phyloP scores from a whole-genome alignment of 257 asterid species.

The Ajuga chamaepitys region DNA sequence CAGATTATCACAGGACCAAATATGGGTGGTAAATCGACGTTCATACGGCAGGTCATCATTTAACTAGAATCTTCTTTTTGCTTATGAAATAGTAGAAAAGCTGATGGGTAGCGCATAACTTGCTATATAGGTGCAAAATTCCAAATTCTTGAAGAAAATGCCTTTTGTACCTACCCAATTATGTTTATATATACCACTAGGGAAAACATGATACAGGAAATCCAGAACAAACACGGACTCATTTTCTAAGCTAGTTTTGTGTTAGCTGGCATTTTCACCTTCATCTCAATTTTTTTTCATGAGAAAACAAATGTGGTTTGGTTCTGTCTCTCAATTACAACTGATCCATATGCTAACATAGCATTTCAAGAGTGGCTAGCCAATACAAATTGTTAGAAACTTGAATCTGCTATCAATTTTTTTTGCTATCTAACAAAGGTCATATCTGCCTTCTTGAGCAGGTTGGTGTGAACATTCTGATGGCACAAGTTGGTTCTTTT shows the following conservation, averaged over 20 bases:
- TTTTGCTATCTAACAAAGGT: conserved; percentile 3
- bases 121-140: neutral
- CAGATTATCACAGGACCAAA: conserved; percentile 98
- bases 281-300: neutral
- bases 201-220: neutral
- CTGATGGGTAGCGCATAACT: conserved; percentile 7
- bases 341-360: neutral
- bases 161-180: conserved; percentile 1
- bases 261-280: conserved; percentile 4
- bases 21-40: conserved; percentile 99
- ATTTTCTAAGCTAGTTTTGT: neutral
- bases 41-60: conserved; percentile 73
- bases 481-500: conserved; percentile 95
- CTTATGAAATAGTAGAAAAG: neutral
- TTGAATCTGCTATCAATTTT: neutral
- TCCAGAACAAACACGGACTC: neutral
- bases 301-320: neutral
- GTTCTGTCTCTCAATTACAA: conserved; percentile 1
- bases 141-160: neutral
- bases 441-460: conserved; percentile 25
- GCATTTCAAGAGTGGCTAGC: neutral
- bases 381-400: neutral
- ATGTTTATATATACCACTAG: neutral
- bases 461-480: conserved; percentile 90
- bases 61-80: conserved; percentile 1